These are phyloP conservation scores for Neospora caninum DNA, from an alignment of 169 alveolate genomes.

Conservation along the genomic window DNA sequence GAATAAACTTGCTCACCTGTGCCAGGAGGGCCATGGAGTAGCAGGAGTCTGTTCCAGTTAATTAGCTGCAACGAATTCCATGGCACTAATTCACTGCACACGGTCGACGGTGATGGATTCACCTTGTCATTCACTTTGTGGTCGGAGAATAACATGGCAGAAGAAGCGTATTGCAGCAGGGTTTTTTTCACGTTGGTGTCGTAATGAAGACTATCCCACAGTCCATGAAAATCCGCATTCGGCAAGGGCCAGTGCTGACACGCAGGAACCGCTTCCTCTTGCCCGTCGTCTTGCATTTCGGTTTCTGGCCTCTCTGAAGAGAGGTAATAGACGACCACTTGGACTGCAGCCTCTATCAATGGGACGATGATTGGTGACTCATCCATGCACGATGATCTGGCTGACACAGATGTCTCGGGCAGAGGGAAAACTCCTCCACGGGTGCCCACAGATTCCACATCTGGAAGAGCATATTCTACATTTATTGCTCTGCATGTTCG, in stretches of 20 bases:
- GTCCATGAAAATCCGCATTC: slow-evolving; percentile 74
- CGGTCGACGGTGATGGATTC: background rate
- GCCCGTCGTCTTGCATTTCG: background rate
- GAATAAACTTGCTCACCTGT: slow-evolving; percentile 59
- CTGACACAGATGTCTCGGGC: background rate
- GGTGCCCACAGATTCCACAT: background rate
- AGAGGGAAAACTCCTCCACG: background rate
- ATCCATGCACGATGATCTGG: background rate
- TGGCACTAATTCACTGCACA: background rate
- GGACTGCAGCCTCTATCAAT: background rate
- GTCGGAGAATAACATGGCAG: slow-evolving; percentile 78
- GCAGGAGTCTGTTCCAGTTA: slow-evolving; percentile 79
- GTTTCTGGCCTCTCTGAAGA: slow-evolving; percentile 11
- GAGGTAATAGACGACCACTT: slow-evolving; percentile 40
- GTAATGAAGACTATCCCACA: slow-evolving; percentile 83
- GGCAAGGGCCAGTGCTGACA: slow-evolving; percentile 81
- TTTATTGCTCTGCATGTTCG: slow-evolving; percentile 1
- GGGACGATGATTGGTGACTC: slow-evolving; percentile 14
- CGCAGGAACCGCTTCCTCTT: slow-evolving; percentile 32
- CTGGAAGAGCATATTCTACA: slow-evolving; percentile 21
- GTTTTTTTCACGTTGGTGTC: slow-evolving; percentile 77
- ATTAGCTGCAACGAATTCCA: slow-evolving; percentile 66
- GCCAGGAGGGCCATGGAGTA: slow-evolving; percentile 86
- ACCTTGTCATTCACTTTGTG: slow-evolving; percentile 71
- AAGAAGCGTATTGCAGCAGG: slow-evolving; percentile 77